Base-by-base conservation (phyloP, 2,329 filamentous ascomycete species). In the Verticillium nubilum region DNA sequence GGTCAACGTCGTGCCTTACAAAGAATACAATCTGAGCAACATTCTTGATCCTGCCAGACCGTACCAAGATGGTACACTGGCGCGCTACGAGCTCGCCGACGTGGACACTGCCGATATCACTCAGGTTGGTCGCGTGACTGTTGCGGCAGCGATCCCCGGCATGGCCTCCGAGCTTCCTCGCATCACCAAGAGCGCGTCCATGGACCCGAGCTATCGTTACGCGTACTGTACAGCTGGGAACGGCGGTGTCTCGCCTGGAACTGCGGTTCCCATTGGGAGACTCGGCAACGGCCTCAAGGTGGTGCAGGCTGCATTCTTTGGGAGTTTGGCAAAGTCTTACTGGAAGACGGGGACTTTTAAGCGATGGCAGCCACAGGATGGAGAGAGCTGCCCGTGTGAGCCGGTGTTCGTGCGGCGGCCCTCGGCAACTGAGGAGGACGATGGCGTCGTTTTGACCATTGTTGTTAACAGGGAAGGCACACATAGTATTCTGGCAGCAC, bases 11-110 rank as follows among this genome's bases (percentile, higher is more conserved):
- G 13, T 57, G 4, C 28, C 28, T 10, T 31, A 31, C 28, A 31
- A 10, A 10, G 28, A 5, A 31, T 31, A 31, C 28, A 76, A 75
- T 56, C 60, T 78, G 58, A 70, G 70, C 64, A 67, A 69, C 59
- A 64, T 68, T 60, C 59, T 54, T n/a, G 58, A 59, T 13, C 58
- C 54, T 3, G 54, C 54, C 5, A 25, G 58, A 4, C 58, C 54
- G 5, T 57, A 55, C 19, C 58, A 59, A 6, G 23, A 59, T 29
- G 58, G 54, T 2, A 57, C 60, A 12, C 59, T 65, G 17, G 56
- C 60, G 19, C 60, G 63, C n/a, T 65, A 63, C 52, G 57, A 63
- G 35, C 54, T 65, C 5, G 55, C 53, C 5, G 57, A 23, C n/a
- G 63, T 61, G 9, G 35, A 59, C 4, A 28, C 13, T 5, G 33